Conservation (phyloP, 2,329 filamentous ascomycete genomes). For the Sporothrix brasiliensis region DNA sequence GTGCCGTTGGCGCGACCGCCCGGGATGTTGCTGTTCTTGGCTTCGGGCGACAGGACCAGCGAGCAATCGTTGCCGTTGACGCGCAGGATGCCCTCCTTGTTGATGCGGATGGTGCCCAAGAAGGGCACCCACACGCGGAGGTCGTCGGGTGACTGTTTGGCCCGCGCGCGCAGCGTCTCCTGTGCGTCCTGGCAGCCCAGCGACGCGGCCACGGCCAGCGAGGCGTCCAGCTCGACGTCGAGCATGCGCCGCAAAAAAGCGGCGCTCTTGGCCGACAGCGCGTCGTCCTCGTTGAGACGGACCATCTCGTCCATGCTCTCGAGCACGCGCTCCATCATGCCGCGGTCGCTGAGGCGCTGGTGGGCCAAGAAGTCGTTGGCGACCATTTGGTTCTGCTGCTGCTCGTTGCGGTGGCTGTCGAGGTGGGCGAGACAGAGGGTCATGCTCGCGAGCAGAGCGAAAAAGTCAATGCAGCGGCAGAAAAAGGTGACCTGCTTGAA, state of each 20-base stretch:
- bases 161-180: not conserved
- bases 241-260: constrained; percentile 45
- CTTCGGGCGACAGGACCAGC: constrained; percentile 1
- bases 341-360: constrained; percentile 49
- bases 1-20: not conserved
- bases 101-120: constrained; percentile 47
- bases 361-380: constrained; percentile 43
- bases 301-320: constrained; percentile 42
- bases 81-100: constrained; percentile 30
- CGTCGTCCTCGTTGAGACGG: constrained; percentile 36
- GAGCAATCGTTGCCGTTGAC: constrained; percentile 18
- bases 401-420: constrained; percentile 36
- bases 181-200: constrained; percentile 15
- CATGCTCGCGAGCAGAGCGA: constrained; percentile 47
- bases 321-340: constrained; percentile 46
- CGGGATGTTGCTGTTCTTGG: not conserved
- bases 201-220: not conserved
- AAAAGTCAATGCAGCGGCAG: constrained; percentile 50
- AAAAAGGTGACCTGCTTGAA: constrained; percentile 41
- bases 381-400: constrained; percentile 8
- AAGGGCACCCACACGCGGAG: constrained; percentile 48
- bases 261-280: constrained; percentile 41
- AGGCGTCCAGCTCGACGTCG: constrained; percentile 42
- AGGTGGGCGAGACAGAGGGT: constrained; percentile 50
- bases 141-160: constrained; percentile 9